A percentile compares a stretch with the other conserved stretches of the same genome.
phyloP scores from a whole-genome alignment of 1,284 basidiomycete genomes.

The Trametes pubescens region DNA sequence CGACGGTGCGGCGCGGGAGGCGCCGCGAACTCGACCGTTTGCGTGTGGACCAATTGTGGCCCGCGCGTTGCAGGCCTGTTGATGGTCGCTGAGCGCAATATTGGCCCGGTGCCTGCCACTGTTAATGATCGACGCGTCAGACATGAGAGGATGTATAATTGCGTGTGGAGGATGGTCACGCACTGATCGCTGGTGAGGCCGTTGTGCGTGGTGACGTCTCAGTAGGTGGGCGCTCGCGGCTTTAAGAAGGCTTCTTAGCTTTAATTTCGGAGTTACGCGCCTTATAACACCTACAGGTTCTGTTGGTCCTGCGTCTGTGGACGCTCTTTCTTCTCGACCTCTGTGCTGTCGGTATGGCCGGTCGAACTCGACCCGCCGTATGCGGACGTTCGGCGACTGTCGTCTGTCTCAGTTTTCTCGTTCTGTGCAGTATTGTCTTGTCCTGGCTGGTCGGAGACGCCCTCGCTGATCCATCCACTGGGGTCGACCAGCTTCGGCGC shows the following conservation, averaged over 20 bases:
- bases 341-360: slow-evolving; percentile 20
- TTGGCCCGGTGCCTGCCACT: slow-evolving; percentile 22
- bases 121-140: slow-evolving; percentile 8
- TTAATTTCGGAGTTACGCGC: slow-evolving; percentile 28
- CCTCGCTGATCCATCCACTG: slow-evolving; percentile 74
- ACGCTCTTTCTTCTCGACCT: slow-evolving; percentile 16
- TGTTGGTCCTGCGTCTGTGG: slow-evolving; percentile 13
- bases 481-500: slow-evolving; percentile 86
- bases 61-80: slow-evolving; percentile 25
- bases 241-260: slow-evolving; percentile 28
- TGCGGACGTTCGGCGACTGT: slow-evolving; percentile 2
- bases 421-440: slow-evolving; percentile 10
- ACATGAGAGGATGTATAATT: slow-evolving; percentile 6
- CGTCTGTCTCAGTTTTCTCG: slow-evolving; percentile 3
- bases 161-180: slow-evolving; percentile 11
- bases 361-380: slow-evolving; percentile 19
- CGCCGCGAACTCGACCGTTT: slow-evolving; percentile 67
- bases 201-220: slow-evolving; percentile 24
- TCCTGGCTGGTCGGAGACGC: slow-evolving; percentile 31
- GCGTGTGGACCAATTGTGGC: slow-evolving; percentile 48
- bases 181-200: slow-evolving; percentile 22
- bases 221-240: slow-evolving; percentile 21
- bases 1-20: slow-evolving; percentile 33
- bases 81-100: slow-evolving; percentile 31
- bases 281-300: slow-evolving; percentile 24